Evolutionary conservation across 2,329 filamentous ascomycete genomes (phyloP).

Genomic region (Camptophora hylomeconis): DNA sequence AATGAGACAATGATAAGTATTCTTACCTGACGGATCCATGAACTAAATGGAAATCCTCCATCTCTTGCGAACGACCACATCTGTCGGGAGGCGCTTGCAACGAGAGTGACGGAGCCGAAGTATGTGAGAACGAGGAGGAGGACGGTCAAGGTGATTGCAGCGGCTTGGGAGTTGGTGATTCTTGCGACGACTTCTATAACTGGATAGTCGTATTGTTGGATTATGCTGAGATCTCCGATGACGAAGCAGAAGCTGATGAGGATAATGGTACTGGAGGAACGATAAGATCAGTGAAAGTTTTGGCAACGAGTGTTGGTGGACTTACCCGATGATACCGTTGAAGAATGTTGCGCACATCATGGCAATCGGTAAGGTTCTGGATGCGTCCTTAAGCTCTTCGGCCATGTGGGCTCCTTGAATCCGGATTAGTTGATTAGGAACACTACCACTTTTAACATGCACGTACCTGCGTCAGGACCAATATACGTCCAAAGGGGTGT

Average conservation of each 20-base stretch:
- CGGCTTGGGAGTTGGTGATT: conserved; percentile 17
- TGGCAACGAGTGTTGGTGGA: too few relatives aligned
- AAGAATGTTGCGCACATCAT: conserved; percentile 24
- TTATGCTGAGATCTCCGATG: conserved; percentile 21
- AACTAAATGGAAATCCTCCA: conserved; percentile 24
- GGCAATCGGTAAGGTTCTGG: conserved; percentile 21
- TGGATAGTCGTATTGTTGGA: conserved; percentile 20
- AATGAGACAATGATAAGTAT: background rate
- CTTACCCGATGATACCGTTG: conserved; percentile 23
- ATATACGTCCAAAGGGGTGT: conserved; percentile 1
- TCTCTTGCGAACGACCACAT: conserved; percentile 42
- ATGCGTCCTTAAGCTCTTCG: conserved; percentile 27
- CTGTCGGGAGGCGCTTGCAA: conserved; percentile 45
- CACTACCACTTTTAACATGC: too few relatives aligned
- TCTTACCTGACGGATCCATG: conserved; percentile 7
- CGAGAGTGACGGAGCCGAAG: conserved; percentile 35
- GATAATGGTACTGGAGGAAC: too few relatives aligned
- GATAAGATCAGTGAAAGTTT: too few relatives aligned
- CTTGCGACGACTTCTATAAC: conserved; percentile 22
- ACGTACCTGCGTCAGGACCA: conserved; percentile 20
- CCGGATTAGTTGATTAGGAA: too few relatives aligned
- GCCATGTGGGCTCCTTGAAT: too few relatives aligned
- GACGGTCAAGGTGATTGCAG: conserved; percentile 19
- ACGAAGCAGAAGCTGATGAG: conserved; percentile 26
- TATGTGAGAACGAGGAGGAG: conserved; percentile 13